A percentile compares a stretch with the other conserved stretches of the same genome.
phyloP scores from a whole-genome alignment of 176 grass and related monocot species.

The Triticum turgidum region DNA sequence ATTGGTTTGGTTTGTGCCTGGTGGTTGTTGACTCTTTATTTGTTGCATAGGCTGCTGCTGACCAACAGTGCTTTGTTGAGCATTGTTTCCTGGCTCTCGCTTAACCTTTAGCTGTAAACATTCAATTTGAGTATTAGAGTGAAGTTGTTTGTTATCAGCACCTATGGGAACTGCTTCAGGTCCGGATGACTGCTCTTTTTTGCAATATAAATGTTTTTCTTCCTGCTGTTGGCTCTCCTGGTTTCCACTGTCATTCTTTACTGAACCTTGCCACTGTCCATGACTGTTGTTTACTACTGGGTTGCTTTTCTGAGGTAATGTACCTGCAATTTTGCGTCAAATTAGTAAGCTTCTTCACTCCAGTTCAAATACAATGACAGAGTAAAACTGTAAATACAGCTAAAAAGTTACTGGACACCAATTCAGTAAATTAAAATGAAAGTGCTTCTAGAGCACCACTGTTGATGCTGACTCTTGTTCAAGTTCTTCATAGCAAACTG shows the following conservation, averaged over 20 bases:
- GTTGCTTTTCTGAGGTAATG: conserved; percentile 51
- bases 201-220: conserved; percentile 32
- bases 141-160: conserved; percentile 28
- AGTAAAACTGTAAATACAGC: neutral
- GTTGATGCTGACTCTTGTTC: neutral
- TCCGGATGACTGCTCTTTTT: conserved; percentile 39
- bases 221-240: conserved; percentile 59
- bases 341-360: conserved; percentile 12
- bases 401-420: neutral
- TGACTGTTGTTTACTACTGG: conserved; percentile 48
- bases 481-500: neutral
- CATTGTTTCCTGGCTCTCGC: conserved; percentile 47
- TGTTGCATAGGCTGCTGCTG: conserved; percentile 49
- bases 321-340: conserved; percentile 36
- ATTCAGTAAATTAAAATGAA: neutral
- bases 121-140: conserved; percentile 30
- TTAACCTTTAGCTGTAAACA: conserved; percentile 36
- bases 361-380: neutral
- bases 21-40: conserved; percentile 62
- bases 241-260: conserved; percentile 44
- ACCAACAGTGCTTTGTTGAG: conserved; percentile 50
- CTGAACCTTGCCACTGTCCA: conserved; percentile 49
- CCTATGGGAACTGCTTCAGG: conserved; percentile 37
- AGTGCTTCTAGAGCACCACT: neutral
- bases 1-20: conserved; percentile 53